Evolutionary conservation across 2,329 filamentous ascomycete species (phyloP).

Genomic region (Microdochium nivale): DNA sequence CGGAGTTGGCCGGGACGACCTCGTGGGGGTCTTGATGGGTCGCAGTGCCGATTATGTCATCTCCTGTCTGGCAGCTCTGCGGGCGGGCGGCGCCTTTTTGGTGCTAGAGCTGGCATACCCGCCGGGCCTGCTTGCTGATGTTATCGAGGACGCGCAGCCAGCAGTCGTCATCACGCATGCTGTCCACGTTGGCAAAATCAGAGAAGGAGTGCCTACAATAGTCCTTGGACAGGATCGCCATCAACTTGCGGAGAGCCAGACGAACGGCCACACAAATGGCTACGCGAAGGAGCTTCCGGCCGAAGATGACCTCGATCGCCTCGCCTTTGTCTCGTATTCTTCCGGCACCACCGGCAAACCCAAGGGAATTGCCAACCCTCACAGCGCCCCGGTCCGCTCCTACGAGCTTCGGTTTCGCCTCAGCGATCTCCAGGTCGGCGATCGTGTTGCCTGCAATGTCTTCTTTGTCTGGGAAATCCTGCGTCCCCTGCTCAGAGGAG

Average conservation of each 20-base stretch:
- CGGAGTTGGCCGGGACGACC: constrained; percentile 63
- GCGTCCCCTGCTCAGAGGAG: constrained; percentile 66
- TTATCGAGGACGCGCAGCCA: constrained; percentile 67
- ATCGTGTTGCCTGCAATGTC: constrained; percentile 79
- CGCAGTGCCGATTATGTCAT: constrained; percentile 74
- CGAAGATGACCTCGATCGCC: constrained; percentile 61
- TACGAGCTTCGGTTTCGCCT: constrained; percentile 65
- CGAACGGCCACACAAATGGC: constrained; percentile 17
- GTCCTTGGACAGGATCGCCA: constrained; percentile 43
- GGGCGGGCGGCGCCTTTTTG: constrained; percentile 71
- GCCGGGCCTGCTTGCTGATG: constrained; percentile 62
- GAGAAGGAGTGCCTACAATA: constrained; percentile 53
- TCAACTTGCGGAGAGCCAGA: constrained; percentile 11
- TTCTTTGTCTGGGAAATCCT: constrained; percentile 84
- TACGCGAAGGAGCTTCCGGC: constrained; percentile 42
- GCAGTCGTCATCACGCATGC: constrained; percentile 61
- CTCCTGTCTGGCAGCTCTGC: constrained; percentile 67
- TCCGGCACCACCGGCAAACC: constrained; percentile 70
- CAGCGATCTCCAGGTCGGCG: constrained; percentile 61
- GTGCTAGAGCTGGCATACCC: constrained; percentile 76
- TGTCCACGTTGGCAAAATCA: constrained; percentile 57
- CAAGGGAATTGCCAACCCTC: constrained; percentile 77
- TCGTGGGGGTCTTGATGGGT: constrained; percentile 68
- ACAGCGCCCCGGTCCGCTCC: constrained; percentile 63
- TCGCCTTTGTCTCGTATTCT: constrained; percentile 76